phyloP scores from a whole-genome alignment of 441 rosid species.

The Bocquillonia castaneifolia region DNA sequence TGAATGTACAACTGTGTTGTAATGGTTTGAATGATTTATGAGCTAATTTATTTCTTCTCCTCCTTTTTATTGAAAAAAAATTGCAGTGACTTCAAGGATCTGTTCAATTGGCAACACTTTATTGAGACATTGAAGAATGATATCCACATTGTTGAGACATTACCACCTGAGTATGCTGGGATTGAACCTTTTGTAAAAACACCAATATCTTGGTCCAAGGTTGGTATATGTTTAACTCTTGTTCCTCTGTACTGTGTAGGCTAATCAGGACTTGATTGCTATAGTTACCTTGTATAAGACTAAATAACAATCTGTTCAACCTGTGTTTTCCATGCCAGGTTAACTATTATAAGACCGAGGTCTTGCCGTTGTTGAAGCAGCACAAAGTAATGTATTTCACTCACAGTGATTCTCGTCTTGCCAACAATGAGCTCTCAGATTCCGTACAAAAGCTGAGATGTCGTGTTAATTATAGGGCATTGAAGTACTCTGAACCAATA shows the following conservation, averaged over 20 bases:
- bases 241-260: not conserved
- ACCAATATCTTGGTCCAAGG: slow-evolving; percentile 94
- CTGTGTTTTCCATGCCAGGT: slow-evolving; percentile 39
- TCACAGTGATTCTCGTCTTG: slow-evolving; percentile 83
- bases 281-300: slow-evolving; percentile 8
- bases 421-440: slow-evolving; percentile 61
- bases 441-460: slow-evolving; percentile 82
- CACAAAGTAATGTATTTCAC: slow-evolving; percentile 78
- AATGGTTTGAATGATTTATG: not conserved
- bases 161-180: slow-evolving; percentile 53
- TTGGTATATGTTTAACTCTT: slow-evolving; percentile 19
- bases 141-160: slow-evolving; percentile 65
- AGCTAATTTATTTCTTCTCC: not conserved
- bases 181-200: slow-evolving; percentile 63
- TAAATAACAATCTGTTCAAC: slow-evolving; percentile 3
- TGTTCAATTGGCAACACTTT: slow-evolving; percentile 87
- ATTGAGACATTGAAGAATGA: slow-evolving; percentile 69
- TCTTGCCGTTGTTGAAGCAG: slow-evolving; percentile 66
- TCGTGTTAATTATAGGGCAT: slow-evolving; percentile 71
- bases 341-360: slow-evolving; percentile 68
- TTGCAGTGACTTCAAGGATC: slow-evolving; percentile 82
- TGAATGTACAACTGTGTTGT: not conserved
- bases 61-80: no score
- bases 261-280: not conserved
- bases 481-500: slow-evolving; percentile 70